Conservation (phyloP, 805 yeast species). For the Jamesozyma piceae region DNA sequence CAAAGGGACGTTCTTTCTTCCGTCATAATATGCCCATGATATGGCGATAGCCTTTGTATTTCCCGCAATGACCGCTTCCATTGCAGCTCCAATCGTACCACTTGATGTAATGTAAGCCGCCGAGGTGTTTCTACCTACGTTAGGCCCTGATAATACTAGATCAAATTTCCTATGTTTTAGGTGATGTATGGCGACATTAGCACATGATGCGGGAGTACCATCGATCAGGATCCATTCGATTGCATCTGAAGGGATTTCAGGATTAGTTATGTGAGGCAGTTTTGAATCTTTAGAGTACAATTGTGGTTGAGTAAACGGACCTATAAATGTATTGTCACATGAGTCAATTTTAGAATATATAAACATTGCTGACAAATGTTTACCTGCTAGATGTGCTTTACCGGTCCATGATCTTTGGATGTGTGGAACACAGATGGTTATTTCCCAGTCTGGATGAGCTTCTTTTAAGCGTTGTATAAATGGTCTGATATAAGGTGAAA, state of each 20-base stretch:
- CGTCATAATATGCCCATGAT: constrained; percentile 67
- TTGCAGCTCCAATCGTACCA: constrained; percentile 94
- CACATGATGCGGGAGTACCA: constrained; percentile 94
- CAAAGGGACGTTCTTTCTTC: constrained; percentile 37
- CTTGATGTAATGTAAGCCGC: constrained; percentile 82
- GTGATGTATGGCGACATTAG: constrained; percentile 81
- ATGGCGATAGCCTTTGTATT: constrained; percentile 64
- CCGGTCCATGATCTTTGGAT: constrained; percentile 93
- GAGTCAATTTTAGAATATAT: constrained; percentile 46
- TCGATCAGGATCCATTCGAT: constrained; percentile 83
- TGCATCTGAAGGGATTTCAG: constrained; percentile 24
- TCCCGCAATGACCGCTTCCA: constrained; percentile 76
- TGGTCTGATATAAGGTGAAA: constrained; percentile 79
- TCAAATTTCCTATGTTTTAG: constrained; percentile 51
- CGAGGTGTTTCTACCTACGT: constrained; percentile 87
- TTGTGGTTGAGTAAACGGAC: constrained; percentile 56
- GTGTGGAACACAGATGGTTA: constrained; percentile 74
- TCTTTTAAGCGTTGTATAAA: constrained; percentile 59
- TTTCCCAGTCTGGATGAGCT: constrained; percentile 65
- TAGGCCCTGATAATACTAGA: constrained; percentile 88
- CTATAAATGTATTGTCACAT: constrained; percentile 47
- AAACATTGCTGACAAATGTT: constrained; percentile 49
- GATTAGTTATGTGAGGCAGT: constrained; percentile 16
- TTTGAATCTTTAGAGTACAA: constrained; percentile 23
- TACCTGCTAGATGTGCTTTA: constrained; percentile 88